These are phyloP conservation scores for Penicillium crystallinum DNA, from an alignment of 495 filamentous ascomycete genomes.

Conservation along the genomic window DNA sequence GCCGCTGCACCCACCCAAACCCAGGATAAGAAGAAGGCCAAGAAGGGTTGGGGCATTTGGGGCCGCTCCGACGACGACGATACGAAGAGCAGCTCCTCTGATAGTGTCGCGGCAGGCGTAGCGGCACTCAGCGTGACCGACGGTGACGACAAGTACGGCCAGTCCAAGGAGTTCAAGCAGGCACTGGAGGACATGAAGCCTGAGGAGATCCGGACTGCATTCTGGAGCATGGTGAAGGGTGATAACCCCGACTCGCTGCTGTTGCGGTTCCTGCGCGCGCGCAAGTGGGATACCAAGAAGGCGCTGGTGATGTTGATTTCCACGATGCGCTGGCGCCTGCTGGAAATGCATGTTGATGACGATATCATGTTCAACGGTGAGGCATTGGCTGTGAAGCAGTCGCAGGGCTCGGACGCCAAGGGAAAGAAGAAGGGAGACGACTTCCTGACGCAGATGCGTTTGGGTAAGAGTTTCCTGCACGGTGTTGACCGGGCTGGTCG, in stretches of 20 bases:
- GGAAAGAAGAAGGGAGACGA: slow-evolving; percentile 68
- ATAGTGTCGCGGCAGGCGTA: slow-evolving; percentile 27
- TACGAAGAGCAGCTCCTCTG: slow-evolving; percentile 24
- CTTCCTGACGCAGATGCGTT: slow-evolving; percentile 75
- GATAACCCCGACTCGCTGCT: slow-evolving; percentile 88
- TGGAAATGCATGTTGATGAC: slow-evolving; percentile 78
- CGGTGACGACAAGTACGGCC: slow-evolving; percentile 87
- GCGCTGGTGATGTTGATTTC: slow-evolving; percentile 91
- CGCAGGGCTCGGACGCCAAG: slow-evolving; percentile 48
- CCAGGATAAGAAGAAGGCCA: slow-evolving; percentile 61
- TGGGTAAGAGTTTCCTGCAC: slow-evolving; percentile 95
- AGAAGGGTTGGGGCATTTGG: slow-evolving; percentile 57
- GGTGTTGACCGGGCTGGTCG: slow-evolving; percentile 79
- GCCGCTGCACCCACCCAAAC: slow-evolving; percentile 18
- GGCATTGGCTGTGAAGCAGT: slow-evolving; percentile 53
- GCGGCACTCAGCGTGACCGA: slow-evolving; percentile 42
- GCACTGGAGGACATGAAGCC: slow-evolving; percentile 70
- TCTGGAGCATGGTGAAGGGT: slow-evolving; percentile 96
- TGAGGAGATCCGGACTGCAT: slow-evolving; percentile 70
- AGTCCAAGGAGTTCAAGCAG: slow-evolving; percentile 78
- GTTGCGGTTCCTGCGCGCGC: slow-evolving; percentile 82
- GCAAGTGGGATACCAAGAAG: slow-evolving; percentile 94
- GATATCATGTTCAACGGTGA: slow-evolving; percentile 83
- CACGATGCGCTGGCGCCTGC: slow-evolving; percentile 84
- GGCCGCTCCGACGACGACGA: slow-evolving; percentile 50